Conservation (phyloP, 352 stramenopile species). For the Phytophthora sp. region DNA sequence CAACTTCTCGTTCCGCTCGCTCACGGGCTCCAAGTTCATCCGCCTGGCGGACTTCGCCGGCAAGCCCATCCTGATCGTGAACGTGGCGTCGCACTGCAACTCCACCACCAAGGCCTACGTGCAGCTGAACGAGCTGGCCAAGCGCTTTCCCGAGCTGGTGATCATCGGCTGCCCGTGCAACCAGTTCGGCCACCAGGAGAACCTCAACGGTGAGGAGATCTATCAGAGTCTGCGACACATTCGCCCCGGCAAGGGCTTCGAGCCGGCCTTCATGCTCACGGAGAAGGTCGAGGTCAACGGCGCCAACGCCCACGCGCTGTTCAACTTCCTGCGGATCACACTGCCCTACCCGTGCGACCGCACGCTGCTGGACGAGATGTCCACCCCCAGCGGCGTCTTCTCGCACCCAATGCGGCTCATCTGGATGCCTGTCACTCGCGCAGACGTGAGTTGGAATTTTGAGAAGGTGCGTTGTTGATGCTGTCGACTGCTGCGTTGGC, state of each 20-base stretch:
- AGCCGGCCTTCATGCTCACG: slow-evolving; percentile 71
- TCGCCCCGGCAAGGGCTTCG: slow-evolving; percentile 72
- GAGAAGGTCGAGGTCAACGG: slow-evolving; percentile 86
- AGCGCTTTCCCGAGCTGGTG: slow-evolving; percentile 67
- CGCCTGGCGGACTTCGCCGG: slow-evolving; percentile 70
- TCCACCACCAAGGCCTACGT: slow-evolving; percentile 76
- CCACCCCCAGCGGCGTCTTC: slow-evolving; percentile 74
- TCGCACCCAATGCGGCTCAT: slow-evolving; percentile 85
- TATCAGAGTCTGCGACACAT: slow-evolving; percentile 77
- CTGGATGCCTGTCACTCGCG: slow-evolving; percentile 83
- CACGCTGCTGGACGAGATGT: slow-evolving; percentile 84
- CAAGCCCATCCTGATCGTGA: slow-evolving; percentile 75
- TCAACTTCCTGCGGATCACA: slow-evolving; percentile 79
- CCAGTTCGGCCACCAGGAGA: slow-evolving; percentile 86
- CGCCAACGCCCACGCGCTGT: slow-evolving; percentile 77
- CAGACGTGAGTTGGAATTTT: slow-evolving; percentile 87
- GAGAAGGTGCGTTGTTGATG: slow-evolving; percentile 56
- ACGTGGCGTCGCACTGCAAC: slow-evolving; percentile 85
- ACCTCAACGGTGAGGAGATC: slow-evolving; percentile 82
- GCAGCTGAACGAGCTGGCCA: slow-evolving; percentile 73
- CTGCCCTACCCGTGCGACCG: slow-evolving; percentile 75
- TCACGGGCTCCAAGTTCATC: slow-evolving; percentile 64
- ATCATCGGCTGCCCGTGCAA: slow-evolving; percentile 83
- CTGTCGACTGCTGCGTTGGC: neutral
- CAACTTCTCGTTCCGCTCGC: slow-evolving; percentile 79